Evolutionary conservation across 2,329 filamentous ascomycete genomes (phyloP), one percentile per base, ranked within the genome.

Genomic region (Lecanoromycetidae sp.): DNA sequence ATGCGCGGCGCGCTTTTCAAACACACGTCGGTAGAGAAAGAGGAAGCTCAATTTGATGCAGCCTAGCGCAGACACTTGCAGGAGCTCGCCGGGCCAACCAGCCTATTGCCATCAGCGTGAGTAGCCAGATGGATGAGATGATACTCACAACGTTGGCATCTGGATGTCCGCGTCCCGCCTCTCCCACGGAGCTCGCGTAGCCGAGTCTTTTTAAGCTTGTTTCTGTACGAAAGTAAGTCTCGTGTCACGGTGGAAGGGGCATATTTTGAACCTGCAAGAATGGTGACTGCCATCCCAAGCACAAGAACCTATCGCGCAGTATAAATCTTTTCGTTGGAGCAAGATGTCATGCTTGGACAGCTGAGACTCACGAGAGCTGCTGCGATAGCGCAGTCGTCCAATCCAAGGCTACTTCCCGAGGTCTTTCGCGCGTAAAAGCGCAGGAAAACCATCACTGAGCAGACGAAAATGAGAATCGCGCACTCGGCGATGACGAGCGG

Each of bases 1-100:
- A 7, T 37, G 15, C 12, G 13, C 15, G 20, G 13, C 25, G 7
- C 40, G 33, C 10, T 15, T 44, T 7, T 13, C 25, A 22, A 45
- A 49, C 25, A 49, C 39, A 10, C 46, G 46, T 26, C 27, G 25
- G 19, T 44, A 49, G 8, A 49, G 39, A 20, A 49, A 29, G 10
- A 49, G 25, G 22, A 49, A 49, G 32, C 46, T 44, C 5, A 39
- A 34, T 25, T 49, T 49, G 4, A 44, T 19, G 6, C 22, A n/a
- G 20, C 40, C 46, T 6, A 49, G 15, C 5, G 13, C 13, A 13
- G 41, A 33, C 5, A 49, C 25, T 23, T 49, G 46, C 40, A 49
- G n/a, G 7, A 49, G 25, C 33, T 44, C 22, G 32, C 44, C 10
- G 10, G 46, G 19, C 39, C 41, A 49, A 15, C 36, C 36, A 4